These are phyloP conservation scores for Chlorella sp. DNA, from an alignment of 139 green algal genomes.

Conservation along the genomic window DNA sequence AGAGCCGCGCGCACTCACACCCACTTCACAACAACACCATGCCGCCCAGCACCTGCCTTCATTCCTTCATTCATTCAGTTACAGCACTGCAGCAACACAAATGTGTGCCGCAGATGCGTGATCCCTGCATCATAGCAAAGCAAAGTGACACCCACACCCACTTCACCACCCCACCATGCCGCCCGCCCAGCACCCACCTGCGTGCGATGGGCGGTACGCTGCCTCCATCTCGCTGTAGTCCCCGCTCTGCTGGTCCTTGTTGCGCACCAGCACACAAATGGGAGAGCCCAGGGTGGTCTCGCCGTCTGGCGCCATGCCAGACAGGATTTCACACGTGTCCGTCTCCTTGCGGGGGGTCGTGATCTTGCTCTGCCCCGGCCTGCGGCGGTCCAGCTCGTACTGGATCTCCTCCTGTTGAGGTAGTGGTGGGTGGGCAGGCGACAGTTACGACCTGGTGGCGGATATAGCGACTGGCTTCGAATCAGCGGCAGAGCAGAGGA, in stretches of 20 bases:
- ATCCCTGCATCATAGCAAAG: no score
- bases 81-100: no score
- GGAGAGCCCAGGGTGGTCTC: slow-evolving; percentile 91
- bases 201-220: slow-evolving; percentile 93
- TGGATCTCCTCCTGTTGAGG: slow-evolving; percentile 76
- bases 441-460: no score
- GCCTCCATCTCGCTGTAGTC: slow-evolving; percentile 92
- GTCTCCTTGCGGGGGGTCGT: slow-evolving; percentile 97
- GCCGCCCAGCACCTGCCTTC: no score
- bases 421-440: neutral
- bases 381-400: slow-evolving; percentile 84
- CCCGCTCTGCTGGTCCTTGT: slow-evolving; percentile 92
- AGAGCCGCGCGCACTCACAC: no score
- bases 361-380: slow-evolving; percentile 96
- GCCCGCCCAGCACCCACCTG: neutral
- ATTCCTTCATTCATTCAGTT: no score
- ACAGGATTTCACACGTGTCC: slow-evolving; percentile 94
- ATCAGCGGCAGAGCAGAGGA: neutral
- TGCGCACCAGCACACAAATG: slow-evolving; percentile 95
- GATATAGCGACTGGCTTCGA: neutral
- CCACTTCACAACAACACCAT: no score
- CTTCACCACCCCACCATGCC: no score
- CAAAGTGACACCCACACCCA: no score
- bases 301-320: slow-evolving; percentile 79
- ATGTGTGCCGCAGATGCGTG: no score